Evolutionary conservation across 75 land plant genomes (phyloP).

Genomic region (Picea glauca): DNA sequence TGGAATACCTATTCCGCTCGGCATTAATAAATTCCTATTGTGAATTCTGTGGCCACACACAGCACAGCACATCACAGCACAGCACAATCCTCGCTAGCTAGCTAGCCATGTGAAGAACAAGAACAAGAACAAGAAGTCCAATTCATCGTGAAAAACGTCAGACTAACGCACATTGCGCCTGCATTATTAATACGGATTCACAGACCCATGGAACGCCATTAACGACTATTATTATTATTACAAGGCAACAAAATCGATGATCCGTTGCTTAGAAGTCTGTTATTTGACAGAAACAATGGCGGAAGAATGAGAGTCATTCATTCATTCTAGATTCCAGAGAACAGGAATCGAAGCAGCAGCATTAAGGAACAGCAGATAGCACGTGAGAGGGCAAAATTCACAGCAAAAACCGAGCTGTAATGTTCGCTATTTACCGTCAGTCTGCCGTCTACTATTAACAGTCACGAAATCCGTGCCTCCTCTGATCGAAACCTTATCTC

Average conservation of each 20-base stretch:
- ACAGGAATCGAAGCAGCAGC: conserved; percentile 9
- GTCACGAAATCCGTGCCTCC: conserved; percentile 6
- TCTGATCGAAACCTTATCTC: neutral
- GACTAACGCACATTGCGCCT: neutral
- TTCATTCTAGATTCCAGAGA: neutral
- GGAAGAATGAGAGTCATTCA: neutral
- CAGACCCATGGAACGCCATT: neutral
- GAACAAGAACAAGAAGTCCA: neutral
- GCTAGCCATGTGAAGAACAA: neutral
- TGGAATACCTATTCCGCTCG: no score
- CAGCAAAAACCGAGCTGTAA: neutral
- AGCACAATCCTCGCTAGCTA: neutral
- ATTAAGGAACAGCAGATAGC: neutral
- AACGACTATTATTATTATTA: neutral
- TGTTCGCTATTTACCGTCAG: conserved; percentile 3
- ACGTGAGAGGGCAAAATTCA: conserved; percentile 2
- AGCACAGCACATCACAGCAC: neutral
- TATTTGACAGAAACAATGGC: neutral
- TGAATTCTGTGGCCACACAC: no score
- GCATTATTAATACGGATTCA: neutral
- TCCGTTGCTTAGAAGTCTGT: neutral
- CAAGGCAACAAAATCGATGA: neutral
- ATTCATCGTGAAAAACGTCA: neutral
- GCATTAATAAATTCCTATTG: neutral
- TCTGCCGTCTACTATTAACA: neutral